These are phyloP conservation scores for Russula sp. DNA, from an alignment of 768 basidiomycete species.

Conservation along the genomic window DNA sequence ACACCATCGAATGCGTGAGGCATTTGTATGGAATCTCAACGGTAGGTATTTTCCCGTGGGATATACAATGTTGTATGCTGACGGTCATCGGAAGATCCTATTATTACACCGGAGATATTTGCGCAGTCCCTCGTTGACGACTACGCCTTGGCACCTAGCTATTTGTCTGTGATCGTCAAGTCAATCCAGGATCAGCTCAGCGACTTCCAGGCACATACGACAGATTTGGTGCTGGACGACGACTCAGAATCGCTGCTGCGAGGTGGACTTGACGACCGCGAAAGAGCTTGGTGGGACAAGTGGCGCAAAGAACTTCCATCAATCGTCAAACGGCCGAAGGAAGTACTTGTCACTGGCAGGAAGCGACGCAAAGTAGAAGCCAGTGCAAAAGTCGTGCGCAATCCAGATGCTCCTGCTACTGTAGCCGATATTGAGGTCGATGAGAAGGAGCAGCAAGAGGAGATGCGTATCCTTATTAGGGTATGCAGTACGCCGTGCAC, in stretches of 20 bases:
- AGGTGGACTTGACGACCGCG: constrained; percentile 51
- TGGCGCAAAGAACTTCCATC: constrained; percentile 60
- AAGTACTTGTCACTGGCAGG: constrained; percentile 18
- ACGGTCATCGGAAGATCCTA: constrained; percentile 56
- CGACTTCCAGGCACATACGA: constrained; percentile 70
- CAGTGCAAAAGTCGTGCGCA: constrained; percentile 29
- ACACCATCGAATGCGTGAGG: constrained; percentile 89
- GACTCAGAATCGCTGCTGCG: constrained; percentile 42
- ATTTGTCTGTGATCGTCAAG: constrained; percentile 67
- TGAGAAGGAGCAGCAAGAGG: constrained; percentile 67
- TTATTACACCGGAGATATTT: constrained; percentile 86
- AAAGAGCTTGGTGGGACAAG: constrained; percentile 62
- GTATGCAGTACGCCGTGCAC: constrained; percentile 43
- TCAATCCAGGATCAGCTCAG: constrained; percentile 85
- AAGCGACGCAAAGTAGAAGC: constrained; percentile 31
- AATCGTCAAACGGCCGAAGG: constrained; percentile 35
- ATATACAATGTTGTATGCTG: background rate
- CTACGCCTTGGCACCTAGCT: constrained; percentile 67
- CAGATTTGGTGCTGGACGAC: constrained; percentile 41
- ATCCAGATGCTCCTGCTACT: constrained; percentile 39
- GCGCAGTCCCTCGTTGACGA: constrained; percentile 91
- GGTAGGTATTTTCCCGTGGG: constrained; percentile 50
- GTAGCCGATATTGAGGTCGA: constrained; percentile 65
- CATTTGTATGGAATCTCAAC: constrained; percentile 95
- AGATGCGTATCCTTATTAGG: constrained; percentile 90